A percentile compares a stretch with the other conserved stretches of the same genome.
These are phyloP conservation scores for Vitis labrusca DNA, from an alignment of 164 flowering plant genomes.

Conservation along the genomic window DNA sequence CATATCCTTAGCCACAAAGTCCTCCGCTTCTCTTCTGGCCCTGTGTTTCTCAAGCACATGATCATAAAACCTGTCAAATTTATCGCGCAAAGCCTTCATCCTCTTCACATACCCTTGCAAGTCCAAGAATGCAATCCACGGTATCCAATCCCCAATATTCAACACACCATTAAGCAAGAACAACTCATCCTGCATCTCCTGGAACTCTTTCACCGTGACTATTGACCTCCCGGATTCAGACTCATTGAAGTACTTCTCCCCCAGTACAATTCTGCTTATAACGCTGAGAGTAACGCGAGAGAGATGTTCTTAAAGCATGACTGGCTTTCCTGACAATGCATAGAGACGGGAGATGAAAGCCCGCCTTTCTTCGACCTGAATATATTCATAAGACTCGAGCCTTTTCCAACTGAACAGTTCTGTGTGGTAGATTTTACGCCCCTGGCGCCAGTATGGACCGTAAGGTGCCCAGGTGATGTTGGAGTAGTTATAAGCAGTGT, in stretches of 20 bases:
- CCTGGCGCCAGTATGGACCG: slow-evolving; percentile 31
- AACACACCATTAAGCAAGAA: slow-evolving; percentile 23
- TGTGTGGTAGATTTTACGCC: slow-evolving; percentile 15
- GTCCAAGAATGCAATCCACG: slow-evolving; percentile 18
- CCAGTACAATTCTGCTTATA: no score
- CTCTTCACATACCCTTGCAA: slow-evolving; percentile 25
- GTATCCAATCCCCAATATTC: slow-evolving; percentile 25
- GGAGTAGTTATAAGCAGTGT: no score
- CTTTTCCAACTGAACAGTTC: slow-evolving; percentile 11
- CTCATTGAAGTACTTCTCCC: no score
- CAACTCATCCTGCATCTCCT: slow-evolving; percentile 25
- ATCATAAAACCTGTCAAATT: slow-evolving; percentile 15
- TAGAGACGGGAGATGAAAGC: no score
- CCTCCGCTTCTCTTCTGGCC: background rate
- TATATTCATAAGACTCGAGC: no score
- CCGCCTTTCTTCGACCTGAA: no score
- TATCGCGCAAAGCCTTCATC: slow-evolving; percentile 17
- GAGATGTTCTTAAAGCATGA: no score
- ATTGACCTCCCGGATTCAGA: background rate
- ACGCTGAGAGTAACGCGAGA: no score
- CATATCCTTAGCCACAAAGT: slow-evolving; percentile 16
- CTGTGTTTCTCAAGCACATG: slow-evolving; percentile 21
- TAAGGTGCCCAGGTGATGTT: slow-evolving; percentile 28
- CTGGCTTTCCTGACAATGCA: no score
- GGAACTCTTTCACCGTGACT: slow-evolving; percentile 11